A percentile compares a stretch with the other conserved stretches of the same genome.
Conservation (phyloP, 1,284 basidiomycete genomes). For the Tilletia caries region DNA sequence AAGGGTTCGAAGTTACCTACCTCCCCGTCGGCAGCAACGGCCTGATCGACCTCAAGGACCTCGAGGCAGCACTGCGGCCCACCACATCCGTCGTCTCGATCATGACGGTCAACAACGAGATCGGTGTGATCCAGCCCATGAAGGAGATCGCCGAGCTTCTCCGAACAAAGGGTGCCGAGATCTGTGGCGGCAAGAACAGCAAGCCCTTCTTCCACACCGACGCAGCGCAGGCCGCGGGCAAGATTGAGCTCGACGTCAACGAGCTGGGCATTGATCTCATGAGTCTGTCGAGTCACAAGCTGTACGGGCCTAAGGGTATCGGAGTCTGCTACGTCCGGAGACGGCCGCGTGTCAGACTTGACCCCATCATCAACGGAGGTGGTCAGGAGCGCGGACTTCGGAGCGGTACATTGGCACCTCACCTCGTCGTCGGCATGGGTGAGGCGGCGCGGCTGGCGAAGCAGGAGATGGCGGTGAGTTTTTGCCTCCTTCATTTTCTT, state of each 20-base stretch:
- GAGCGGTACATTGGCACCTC: constrained; percentile 87
- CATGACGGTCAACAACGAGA: constrained; percentile 99
- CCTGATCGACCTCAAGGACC: constrained; percentile 69
- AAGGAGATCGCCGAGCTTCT: constrained; percentile 87
- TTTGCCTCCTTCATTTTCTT: constrained; percentile 21
- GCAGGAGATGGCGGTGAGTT: constrained; percentile 83
- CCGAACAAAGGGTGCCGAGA: constrained; percentile 59
- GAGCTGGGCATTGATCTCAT: constrained; percentile 92
- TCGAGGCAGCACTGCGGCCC: constrained; percentile 79
- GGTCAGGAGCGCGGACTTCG: constrained; percentile 95
- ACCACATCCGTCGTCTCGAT: constrained; percentile 82
- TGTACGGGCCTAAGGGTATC: constrained; percentile 96
- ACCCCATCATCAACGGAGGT: constrained; percentile 91
- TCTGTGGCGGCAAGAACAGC: constrained; percentile 62
- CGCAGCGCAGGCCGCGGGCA: constrained; percentile 88
- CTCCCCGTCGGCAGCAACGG: constrained; percentile 87
- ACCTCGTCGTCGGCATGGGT: constrained; percentile 85
- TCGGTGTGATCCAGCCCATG: constrained; percentile 95
- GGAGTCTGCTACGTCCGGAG: constrained; percentile 92
- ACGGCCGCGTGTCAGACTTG: constrained; percentile 85
- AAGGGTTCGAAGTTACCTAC: constrained; percentile 97
- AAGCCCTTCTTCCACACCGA: constrained; percentile 91
- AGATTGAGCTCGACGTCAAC: constrained; percentile 70
- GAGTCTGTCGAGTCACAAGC: constrained; percentile 94
- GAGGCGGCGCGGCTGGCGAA: constrained; percentile 90